Percentiles rank a stretch among this genome's conserved stretches.
These are phyloP conservation scores for sweet orange (Citrus sinensis) DNA, from an alignment of 345 rosid genomes.

Conservation along the genomic window DVS_A1.0 CM039164.1:5728501-5729000, in stretches of 20 bases:
- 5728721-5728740: not conserved
- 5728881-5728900: not conserved
- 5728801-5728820: too few relatives aligned
- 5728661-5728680: not conserved
- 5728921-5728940: not conserved
- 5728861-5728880: not conserved
- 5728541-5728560: not conserved
- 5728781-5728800: not conserved
- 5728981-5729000: conserved; percentile 43
- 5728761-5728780: not conserved
- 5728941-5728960: conserved; percentile 30
- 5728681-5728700: not conserved
- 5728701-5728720: not conserved
- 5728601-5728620: not conserved
- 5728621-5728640: not conserved
- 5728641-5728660: not conserved
- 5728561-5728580: not conserved
- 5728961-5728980: conserved; percentile 25
- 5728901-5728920: not conserved
- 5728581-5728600: not conserved
- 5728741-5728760: not conserved
- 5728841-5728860: not conserved
- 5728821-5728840: not conserved
- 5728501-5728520: not conserved
- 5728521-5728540: not conserved